Evolutionary conservation across 805 yeast genomes (phyloP), one percentile per base, ranked within the genome.

Genomic region (Cyberlindnera veronae): DNA sequence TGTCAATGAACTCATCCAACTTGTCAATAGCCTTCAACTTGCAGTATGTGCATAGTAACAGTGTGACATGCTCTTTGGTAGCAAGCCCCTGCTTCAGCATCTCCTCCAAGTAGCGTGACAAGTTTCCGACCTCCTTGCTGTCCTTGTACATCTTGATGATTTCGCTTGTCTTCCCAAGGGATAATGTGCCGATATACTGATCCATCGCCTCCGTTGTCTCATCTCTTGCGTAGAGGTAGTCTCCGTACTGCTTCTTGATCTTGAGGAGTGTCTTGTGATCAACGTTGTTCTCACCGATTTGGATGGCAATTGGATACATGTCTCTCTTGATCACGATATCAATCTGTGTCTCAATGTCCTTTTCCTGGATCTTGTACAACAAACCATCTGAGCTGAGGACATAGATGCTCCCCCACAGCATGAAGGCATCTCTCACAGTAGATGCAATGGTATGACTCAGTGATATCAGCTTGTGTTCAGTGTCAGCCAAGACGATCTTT

Each of bases 131-230:
- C 42, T 83, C 81, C 6, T 85, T 78, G 16, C 88, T 81, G 44
- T 83, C 95, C 48, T 84, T 81, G 59, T 82, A 87, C 52, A 82
- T 81, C 31, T 86, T 76, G 15, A 91, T 85, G 3, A 89, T 77
- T 43, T 81, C 85, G 57, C 91, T 84, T 3, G 89, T 76, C 38
- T 79, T 77, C 0, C 79, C 79, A 3, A 72, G 47, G 1, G 57
- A 66, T n/a, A 78, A 55, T 4, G 80, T 74, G 18, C 67, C 72
- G n/a, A 84, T 72, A 53, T 81, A 93, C 47, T 84, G 82, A n/a
- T 73, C 69, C 48, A 88, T 76, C 0, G 98, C 85, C 8, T 77
- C 87, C 3, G 76, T 76, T 30, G 66, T 74, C 33, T 82, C 83
- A 27, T 76, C 84, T 48, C 76, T 79, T 1, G 72, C 72, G 53